Base-by-base conservation (phyloP, 2,329 filamentous ascomycete species). In the Penicillium italicum region DNA sequence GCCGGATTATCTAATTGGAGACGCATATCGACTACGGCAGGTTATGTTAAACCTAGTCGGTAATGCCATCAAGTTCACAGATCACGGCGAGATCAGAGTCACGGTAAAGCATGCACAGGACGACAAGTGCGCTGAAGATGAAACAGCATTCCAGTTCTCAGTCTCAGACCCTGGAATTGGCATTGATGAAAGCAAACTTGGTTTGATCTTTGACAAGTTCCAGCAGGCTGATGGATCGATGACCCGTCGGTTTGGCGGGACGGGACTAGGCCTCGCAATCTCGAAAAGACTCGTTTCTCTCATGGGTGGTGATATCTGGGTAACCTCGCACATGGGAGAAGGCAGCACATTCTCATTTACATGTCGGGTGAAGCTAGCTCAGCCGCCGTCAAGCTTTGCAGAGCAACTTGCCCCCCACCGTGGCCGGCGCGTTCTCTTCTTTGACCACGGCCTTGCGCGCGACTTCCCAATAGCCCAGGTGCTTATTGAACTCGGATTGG, bases 1-100 rank as follows among this genome's bases (percentile, higher is more conserved):
- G 37, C 92, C 92, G 4, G 92, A 97, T 71, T 91, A 95, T 68
- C 90, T 97, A 33, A 86, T 96, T 57, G 92, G 92, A 55, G 92
- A 97, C 71, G 93, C 91, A 1, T 96, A 96, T 85, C 87, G 92
- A 72, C 78, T 97, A 53, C 85, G 92, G 56, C 92, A 97, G 75
- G 94, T 97, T 66, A 96, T 97, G 62, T 82, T 97, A 55, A 97
- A 97, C 75, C 79, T 97, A 45, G 92, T 97, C 38, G 92, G 93
- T 67, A 97, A 97, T 69, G 92, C 92, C 51, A 96, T 97, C 80
- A 97, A 97, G 71, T 97, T 97, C 72, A 97, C 92, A 4, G 92
- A 97, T 72, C 86, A 93, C 62, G 92, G 92, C 60, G 90, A 96
- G 72, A 92, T 97, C 64, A 92, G 90, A 72, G 84, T 97, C 46